These are phyloP conservation scores for Asparagopsis taxiformis DNA, from an alignment of 31 red algal genomes.

Conservation along the genomic window DNA sequence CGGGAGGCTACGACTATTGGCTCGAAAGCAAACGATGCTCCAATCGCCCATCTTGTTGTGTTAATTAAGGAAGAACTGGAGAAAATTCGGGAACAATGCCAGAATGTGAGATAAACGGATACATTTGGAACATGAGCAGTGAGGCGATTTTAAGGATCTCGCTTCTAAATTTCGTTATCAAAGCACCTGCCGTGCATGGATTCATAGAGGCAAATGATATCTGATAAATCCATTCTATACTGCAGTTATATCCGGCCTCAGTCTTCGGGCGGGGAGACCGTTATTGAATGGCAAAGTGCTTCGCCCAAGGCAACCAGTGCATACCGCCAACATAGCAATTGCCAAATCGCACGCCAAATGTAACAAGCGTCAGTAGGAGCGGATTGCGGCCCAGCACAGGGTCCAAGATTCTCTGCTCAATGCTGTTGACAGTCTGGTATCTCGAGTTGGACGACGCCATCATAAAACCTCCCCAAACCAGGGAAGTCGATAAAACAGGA, in stretches of 20 bases:
- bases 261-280: too few species aligned
- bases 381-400: constrained; percentile 23
- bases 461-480: constrained; percentile 85
- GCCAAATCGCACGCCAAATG: constrained; percentile 52
- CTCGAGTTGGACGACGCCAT: constrained; percentile 64
- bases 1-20: constrained; percentile 82
- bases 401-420: constrained; percentile 65
- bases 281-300: constrained; percentile 68
- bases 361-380: constrained; percentile 29
- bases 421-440: constrained; percentile 82
- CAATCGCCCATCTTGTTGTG: constrained; percentile 60
- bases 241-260: too few species aligned
- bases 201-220: too few species aligned
- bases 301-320: constrained; percentile 77
- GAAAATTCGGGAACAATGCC: constrained; percentile 93
- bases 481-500: constrained; percentile 72
- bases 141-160: too few species aligned
- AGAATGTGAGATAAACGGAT: constrained; percentile 62
- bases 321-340: constrained; percentile 75
- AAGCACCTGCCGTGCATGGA: too few species aligned
- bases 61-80: constrained; percentile 88
- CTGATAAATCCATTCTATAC: too few species aligned
- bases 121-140: too few species aligned
- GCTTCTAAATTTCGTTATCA: too few species aligned
- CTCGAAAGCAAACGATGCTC: constrained; percentile 71